Conservation (phyloP, 192 early-diverging fungal species). For the Backusella tuberculispora region DNA sequence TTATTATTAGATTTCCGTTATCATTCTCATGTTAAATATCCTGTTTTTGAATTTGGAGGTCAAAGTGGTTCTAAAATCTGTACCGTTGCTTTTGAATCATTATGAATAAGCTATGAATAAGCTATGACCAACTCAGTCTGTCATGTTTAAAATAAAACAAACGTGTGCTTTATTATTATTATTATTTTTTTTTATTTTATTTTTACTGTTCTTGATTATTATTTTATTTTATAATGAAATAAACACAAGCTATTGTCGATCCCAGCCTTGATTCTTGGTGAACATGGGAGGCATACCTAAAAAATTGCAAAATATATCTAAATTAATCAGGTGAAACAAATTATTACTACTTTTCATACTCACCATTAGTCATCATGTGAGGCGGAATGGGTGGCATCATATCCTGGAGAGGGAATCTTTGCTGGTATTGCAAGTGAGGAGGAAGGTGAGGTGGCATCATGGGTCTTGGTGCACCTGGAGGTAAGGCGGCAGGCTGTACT, state of each 20-base stretch:
- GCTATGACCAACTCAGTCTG: too few species aligned
- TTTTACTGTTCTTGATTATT: background rate
- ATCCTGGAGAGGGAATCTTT: conserved; percentile 19
- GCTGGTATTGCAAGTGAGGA: conserved; percentile 22
- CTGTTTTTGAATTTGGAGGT: conserved; percentile 88
- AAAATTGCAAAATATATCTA: background rate
- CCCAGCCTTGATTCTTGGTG: conserved; percentile 23
- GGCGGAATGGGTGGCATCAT: conserved; percentile 28
- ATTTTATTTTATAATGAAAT: background rate
- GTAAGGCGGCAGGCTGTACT: conserved; percentile 3
- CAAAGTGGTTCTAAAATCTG: conserved; percentile 85
- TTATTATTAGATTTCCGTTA: conserved; percentile 57
- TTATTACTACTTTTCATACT: background rate
- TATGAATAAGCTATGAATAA: conserved; percentile 21
- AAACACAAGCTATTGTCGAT: conserved; percentile 6
- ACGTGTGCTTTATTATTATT: background rate
- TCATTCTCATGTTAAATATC: conserved; percentile 76
- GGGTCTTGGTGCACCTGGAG: conserved; percentile 20
- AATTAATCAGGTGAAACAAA: background rate
- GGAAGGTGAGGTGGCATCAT: conserved; percentile 23
- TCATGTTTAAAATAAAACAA: background rate
- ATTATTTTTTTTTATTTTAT: background rate
- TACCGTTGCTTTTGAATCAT: conserved; percentile 78
- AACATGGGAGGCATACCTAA: conserved; percentile 27
- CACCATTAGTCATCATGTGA: conserved; percentile 32